Evolutionary conservation across 208 protist species (phyloP).

Genomic region (Trypanosoma lewisi): DNA sequence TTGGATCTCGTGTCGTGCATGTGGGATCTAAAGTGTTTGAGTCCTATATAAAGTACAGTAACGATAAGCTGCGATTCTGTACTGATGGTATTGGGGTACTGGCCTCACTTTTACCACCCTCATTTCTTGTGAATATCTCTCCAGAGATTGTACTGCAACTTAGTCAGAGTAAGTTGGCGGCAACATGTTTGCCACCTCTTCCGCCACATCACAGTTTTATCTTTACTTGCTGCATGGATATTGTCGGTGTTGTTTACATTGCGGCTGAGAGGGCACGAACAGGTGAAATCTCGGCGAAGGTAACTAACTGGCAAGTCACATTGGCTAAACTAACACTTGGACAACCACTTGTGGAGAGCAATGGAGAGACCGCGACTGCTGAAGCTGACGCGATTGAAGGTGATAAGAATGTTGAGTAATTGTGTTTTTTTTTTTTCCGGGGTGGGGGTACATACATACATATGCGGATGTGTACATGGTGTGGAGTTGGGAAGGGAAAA

Average conservation of each 20-base stretch:
- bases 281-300: constrained; percentile 60
- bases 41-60: constrained; percentile 75
- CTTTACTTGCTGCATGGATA: constrained; percentile 35
- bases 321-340: constrained; percentile 56
- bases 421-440: no score
- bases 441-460: no score
- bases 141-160: constrained; percentile 47
- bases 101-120: constrained; percentile 38
- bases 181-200: background rate
- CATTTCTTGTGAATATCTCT: constrained; percentile 43
- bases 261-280: constrained; percentile 51
- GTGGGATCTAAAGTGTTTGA: constrained; percentile 87
- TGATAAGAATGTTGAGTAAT: background rate
- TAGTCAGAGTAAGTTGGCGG: constrained; percentile 15
- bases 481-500: no score
- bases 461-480: no score
- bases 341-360: constrained; percentile 35
- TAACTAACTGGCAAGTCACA: constrained; percentile 61
- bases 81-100: constrained; percentile 64
- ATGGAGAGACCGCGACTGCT: constrained; percentile 1
- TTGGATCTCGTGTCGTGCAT: constrained; percentile 65
- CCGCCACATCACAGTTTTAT: constrained; percentile 52
- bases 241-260: constrained; percentile 46
- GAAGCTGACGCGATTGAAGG: constrained; percentile 9
- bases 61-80: constrained; percentile 75